Evolutionary conservation across 2,329 filamentous ascomycete species (phyloP).

Genomic region (Trichoderma sp.): DNA sequence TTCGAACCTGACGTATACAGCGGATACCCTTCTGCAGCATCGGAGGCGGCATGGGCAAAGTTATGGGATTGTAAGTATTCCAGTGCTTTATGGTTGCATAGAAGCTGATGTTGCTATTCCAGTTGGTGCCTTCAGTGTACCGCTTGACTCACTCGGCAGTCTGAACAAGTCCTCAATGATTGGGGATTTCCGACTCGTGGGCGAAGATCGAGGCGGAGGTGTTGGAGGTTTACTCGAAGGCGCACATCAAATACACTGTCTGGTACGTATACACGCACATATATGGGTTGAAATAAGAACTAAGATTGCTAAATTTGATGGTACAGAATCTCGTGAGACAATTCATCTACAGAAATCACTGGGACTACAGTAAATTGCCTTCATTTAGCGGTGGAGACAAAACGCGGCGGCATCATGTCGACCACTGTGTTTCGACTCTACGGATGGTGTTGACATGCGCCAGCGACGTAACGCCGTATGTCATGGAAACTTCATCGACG

Average conservation of each 20-base stretch:
- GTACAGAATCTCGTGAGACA: neutral
- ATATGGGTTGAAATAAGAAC: fast-evolving
- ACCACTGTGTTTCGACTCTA: neutral
- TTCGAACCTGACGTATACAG: neutral
- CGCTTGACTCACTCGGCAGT: neutral
- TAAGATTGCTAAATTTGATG: neutral
- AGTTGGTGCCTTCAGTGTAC: neutral
- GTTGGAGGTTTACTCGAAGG: neutral
- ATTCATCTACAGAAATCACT: neutral
- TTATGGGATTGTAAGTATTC: neutral
- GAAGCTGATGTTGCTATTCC: neutral
- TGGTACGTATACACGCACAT: neutral
- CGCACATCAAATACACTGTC: neutral
- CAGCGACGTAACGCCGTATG: neutral
- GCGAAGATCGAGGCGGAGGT: neutral
- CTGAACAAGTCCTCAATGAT: neutral
- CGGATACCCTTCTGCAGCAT: neutral
- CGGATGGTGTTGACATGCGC: neutral
- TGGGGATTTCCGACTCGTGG: neutral
- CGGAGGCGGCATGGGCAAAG: neutral
- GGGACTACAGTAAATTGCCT: neutral
- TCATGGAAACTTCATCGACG: neutral
- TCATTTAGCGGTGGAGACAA: neutral
- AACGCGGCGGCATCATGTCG: neutral
- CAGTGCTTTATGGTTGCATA: neutral